These are phyloP conservation scores for Hyphopichia pseudoburtonii DNA, from an alignment of 1,139 yeast species.

Conservation along the genomic window DNA sequence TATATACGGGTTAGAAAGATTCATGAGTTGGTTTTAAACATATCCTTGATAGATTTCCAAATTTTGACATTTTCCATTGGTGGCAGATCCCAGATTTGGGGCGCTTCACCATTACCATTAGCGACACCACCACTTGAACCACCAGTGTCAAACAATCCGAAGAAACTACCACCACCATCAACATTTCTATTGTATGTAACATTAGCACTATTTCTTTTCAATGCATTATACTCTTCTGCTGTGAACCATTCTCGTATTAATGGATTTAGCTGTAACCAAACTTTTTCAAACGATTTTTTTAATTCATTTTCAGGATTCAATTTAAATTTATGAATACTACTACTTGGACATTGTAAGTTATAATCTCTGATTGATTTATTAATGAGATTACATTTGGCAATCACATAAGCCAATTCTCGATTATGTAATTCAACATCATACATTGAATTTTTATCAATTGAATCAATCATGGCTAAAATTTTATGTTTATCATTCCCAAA, in stretches of 20 bases:
- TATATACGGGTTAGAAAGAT: conserved; percentile 4
- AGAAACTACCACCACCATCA: conserved; percentile 8
- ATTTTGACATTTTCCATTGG: conserved; percentile 23
- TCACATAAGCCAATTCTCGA: conserved; percentile 34
- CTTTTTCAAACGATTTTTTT: conserved; percentile 15
- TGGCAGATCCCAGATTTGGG: conserved; percentile 10
- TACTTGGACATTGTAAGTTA: conserved; percentile 75
- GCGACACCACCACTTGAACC: conserved; percentile 9
- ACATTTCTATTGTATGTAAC: not conserved
- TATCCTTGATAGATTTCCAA: conserved; percentile 37
- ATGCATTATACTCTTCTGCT: conserved; percentile 14
- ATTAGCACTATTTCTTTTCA: not conserved
- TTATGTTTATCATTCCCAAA: conserved; percentile 3
- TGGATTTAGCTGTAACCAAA: conserved; percentile 12
- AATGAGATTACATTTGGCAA: conserved; percentile 44
- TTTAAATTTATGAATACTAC: conserved; percentile 68
- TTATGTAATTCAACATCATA: conserved; percentile 35
- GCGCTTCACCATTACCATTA: conserved; percentile 10
- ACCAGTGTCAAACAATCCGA: conserved; percentile 11
- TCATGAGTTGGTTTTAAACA: conserved; percentile 24
- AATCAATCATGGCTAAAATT: not conserved
- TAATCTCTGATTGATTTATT: conserved; percentile 68
- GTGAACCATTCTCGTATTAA: conserved; percentile 19
- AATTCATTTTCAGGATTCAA: conserved; percentile 55
- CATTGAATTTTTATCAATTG: conserved; percentile 4